Base-by-base conservation (phyloP, 306 rosid species). In the Ziziphus jujuba region DNA sequence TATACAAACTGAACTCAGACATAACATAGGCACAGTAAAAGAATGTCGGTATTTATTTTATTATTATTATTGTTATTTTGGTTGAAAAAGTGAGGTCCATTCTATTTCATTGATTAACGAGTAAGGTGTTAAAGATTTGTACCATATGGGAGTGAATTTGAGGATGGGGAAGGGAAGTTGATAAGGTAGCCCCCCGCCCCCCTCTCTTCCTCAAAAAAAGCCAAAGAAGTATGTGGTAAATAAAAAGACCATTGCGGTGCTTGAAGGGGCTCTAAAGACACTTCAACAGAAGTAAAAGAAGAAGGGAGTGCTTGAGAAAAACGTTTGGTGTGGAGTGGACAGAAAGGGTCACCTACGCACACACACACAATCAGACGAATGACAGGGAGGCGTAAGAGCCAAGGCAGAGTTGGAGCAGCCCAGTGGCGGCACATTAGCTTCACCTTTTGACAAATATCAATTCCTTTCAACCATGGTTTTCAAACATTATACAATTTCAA, bases 301-400 rank as follows among this genome's bases (percentile, higher is more conserved):
- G 12, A n/a, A 54, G 14, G 31, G 28, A 4, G 69, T 56, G 65
- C 62, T 73, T 73, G 49, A 50, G 75, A 43, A 21, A 20, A 73
- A 81, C 45, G 69, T 76, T 81, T 56, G 81, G 66, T 48, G 54
- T 72, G 80, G 78, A 65, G 75, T 48, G 55, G 72, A 59, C 67
- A 43, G 21, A 67, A 74, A 69, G 63, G 51, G 54, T 35, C 34
- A 67, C 73, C 73, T 25, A 1, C 61, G 40, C 20, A 5, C 44
- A 24, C 38, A 34, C 40, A 31, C 23, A 50, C 48, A 22, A 55
- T 47, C 62, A 66, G 36, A 50, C 25, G 40, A 45, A 35, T 8
- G 25, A 63, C 59, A 67, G 45, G 21, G 73, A 69, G 45, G 79
- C 79, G 69, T 69, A 55, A 70, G 66, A 70, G 57, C 43, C 55